Base-by-base conservation (phyloP, 2,329 filamentous ascomycete species). In the Aspergillus novoparasiticus region DNA sequence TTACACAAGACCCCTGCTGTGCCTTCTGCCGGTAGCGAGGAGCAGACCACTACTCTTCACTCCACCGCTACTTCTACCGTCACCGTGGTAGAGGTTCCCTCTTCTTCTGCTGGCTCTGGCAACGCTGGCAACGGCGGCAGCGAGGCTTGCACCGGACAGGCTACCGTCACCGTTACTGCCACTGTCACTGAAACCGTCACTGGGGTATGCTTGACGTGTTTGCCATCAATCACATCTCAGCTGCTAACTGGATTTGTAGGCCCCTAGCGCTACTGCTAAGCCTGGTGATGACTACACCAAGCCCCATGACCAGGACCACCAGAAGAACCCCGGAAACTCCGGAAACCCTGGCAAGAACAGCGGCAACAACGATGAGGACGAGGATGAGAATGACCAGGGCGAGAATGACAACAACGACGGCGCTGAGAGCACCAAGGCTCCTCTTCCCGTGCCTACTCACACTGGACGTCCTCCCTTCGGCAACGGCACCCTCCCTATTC, bases 131-230 rank as follows among this genome's bases (percentile, higher is more conserved):
- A 51, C 48, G 32, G 51, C 6, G 68, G 66, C 57, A 62, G 53
- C 45, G 64, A 65, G n/a, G 64, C 63, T 45, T 50, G 50, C 23
- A 59, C 16, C 14, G 58, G 46, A 16, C 34, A 53, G 46, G 50
- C 60, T 54, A 75, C 72, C 14, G 73, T 74, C 45, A 71, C 68
- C n/a, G 72, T 76, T 41, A 78, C 75, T 34, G 71, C 71, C 36
- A 73, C 75, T 32, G 71, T 71, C 39, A 73, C 71, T 16, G 69
- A 74, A 57, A 77, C 75, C 41, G 74, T 78, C 63, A 77, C 74
- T 64, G 73, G 74, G 66, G 75, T 77, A 75, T 55, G 74, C 72
- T 23, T 48, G 3, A 41, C 9, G n/a, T 19, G 19, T n/a, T 28
- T 16, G 19, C 6, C 9, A 23, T 30, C 34, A 6, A 11, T 34